Percentiles rank a stretch among this genome's conserved stretches.
Evolutionary conservation across 73 alveolate species (phyloP).

Genomic region (Effrenium voratum): DNA sequence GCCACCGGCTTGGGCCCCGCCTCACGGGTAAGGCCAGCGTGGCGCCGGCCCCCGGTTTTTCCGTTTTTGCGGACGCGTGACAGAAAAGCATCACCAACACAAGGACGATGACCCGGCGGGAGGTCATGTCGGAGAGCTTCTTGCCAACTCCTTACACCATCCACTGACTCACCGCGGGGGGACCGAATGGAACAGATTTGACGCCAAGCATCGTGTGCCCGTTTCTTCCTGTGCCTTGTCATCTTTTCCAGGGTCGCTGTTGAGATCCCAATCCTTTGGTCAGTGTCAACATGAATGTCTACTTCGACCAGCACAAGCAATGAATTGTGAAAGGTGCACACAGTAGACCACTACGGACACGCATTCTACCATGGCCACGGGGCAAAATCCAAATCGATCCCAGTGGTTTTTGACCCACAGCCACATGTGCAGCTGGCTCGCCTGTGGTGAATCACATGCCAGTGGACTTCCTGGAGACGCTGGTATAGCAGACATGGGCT

Average conservation of each 20-base stretch:
- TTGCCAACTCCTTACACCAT: conserved; percentile 93
- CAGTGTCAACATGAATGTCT: no score
- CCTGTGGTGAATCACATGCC: conserved; percentile 13
- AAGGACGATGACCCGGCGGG: conserved; percentile 96
- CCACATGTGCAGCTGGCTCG: neutral
- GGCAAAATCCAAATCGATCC: no score
- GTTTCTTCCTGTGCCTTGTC: neutral
- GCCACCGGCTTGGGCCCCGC: no score
- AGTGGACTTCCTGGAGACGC: conserved; percentile 55
- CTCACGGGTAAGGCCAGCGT: no score
- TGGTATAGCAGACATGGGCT: conserved; percentile 30
- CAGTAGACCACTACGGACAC: no score
- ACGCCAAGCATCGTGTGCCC: conserved; percentile 21
- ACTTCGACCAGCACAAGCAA: no score
- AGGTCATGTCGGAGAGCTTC: conserved; percentile 95
- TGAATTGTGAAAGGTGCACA: no score
- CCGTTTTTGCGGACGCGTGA: no score
- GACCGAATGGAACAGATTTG: neutral
- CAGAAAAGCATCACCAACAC: conserved; percentile 95
- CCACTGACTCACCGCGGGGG: neutral
- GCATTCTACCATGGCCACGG: no score
- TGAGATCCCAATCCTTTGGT: conserved; percentile 39
- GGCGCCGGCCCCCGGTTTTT: no score
- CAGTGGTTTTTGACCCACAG: neutral
- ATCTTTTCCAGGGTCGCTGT: neutral